Evolutionary conservation across 768 basidiomycete species (phyloP), one percentile per base, ranked within the genome.

Genomic region (Naganishia randhawae): DNA sequence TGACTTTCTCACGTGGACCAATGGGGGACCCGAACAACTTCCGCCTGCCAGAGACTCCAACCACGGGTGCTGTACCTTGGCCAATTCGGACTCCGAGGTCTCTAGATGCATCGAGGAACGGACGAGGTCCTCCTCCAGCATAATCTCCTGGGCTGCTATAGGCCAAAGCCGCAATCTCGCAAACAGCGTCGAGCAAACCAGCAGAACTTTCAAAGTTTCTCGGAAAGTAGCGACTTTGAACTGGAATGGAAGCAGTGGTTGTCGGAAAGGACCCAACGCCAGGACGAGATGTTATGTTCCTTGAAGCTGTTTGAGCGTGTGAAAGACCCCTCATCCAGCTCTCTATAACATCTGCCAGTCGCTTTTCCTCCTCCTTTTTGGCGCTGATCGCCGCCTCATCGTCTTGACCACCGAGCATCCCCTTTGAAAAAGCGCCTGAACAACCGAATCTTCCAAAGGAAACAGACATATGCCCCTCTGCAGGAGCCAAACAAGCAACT

Each of bases 171-270:
- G 39, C 57, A 27, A 1, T 61, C 1, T 61, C 39, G 17, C 57
- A 61, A 61, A 61, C 32, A 17, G 39, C 37, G 41, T 61, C 57
- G 25, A 61, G 57, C 39, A 61, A 16, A 14, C 57, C 57, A 39
- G 2, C 41, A 8, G 57, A 61, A n/a, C 14, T 9, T 61, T 61
- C 39, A n/a, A 10, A 17, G 17, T 35, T 22, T 37, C 33, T 11
- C 22, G 51, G n/a, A 19, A 7, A 22, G 2, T 19, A 37, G 16
- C 27, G 27, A 55, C 3, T 48, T 6, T 48, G 4, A 13, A 7
- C 19, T 1, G 25, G 7, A 48, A 22, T 7, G 45, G 45, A 3
- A n/a, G 6, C 45, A 22, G 45, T 22, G 11, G 45, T 4, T 22
- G 45, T 13, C 19, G n/a, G n/a, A 48, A 22, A 4, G 8, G 7